Percentiles rank a stretch among this genome's conserved stretches.
Evolutionary conservation across 2,329 filamentous ascomycete genomes (phyloP).

Genomic region (Talaromyces sp.): DNA sequence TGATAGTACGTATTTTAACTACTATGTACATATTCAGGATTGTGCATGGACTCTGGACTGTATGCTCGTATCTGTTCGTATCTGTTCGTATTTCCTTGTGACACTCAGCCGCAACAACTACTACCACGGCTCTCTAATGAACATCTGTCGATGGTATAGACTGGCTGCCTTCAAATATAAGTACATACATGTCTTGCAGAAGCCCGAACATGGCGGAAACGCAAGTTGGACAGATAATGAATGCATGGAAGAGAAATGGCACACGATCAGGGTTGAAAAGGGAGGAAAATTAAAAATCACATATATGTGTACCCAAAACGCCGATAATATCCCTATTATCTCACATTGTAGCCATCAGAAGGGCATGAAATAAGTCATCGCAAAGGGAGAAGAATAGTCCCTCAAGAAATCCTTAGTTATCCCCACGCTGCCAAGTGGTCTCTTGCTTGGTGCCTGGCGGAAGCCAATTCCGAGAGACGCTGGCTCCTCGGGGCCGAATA

Average conservation of each 20-base stretch:
- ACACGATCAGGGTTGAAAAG: background rate
- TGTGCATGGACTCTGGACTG: background rate
- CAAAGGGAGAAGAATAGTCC: background rate
- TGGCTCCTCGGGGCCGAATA: constrained; percentile 39
- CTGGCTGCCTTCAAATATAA: background rate
- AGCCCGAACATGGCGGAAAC: background rate
- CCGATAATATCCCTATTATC: constrained; percentile 9
- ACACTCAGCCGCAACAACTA: background rate
- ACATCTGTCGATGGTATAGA: background rate
- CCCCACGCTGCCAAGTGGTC: constrained; percentile 68
- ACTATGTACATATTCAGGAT: background rate
- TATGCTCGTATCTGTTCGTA: background rate
- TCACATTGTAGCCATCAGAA: constrained; percentile 5
- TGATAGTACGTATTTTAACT: too few species aligned
- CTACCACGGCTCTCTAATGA: background rate
- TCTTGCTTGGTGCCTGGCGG: constrained; percentile 80
- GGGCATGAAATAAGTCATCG: constrained; percentile 10
- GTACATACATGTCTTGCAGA: constrained; percentile 8
- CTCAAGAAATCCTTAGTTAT: constrained; percentile 29
- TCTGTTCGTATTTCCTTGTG: background rate
- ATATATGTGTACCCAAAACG: constrained; percentile 12
- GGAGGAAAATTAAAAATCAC: background rate
- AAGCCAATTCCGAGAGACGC: constrained; percentile 56
- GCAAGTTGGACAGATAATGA: background rate
- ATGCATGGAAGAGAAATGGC: constrained; percentile 1